These are phyloP conservation scores for Endothia cerciana DNA, from an alignment of 2,329 filamentous ascomycete genomes.

Conservation along the genomic window DNA sequence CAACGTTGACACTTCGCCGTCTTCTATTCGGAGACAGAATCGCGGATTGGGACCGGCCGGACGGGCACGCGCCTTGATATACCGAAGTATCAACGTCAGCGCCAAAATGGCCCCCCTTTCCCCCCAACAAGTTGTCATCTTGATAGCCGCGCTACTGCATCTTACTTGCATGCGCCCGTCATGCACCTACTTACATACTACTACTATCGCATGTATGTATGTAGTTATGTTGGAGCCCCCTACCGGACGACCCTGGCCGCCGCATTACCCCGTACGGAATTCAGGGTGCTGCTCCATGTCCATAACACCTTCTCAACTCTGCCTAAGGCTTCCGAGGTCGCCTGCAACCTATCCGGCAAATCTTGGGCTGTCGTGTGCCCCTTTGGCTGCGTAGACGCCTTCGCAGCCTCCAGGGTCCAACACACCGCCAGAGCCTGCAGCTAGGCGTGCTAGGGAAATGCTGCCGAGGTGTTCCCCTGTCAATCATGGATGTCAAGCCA, in stretches of 20 bases:
- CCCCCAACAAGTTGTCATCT: background rate
- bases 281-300: background rate
- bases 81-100: too few relatives aligned
- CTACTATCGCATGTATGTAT: background rate
- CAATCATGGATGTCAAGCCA: background rate
- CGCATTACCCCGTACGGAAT: background rate
- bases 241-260: background rate
- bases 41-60: too few relatives aligned
- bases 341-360: background rate
- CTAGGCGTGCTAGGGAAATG: too few relatives aligned
- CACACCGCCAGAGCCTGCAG: slow-evolving; percentile 6
- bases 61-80: too few relatives aligned
- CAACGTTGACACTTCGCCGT: too few relatives aligned
- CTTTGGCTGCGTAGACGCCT: background rate
- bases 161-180: background rate
- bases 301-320: slow-evolving; percentile 26
- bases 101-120: too few relatives aligned
- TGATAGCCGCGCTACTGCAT: slow-evolving; percentile 6
- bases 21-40: too few relatives aligned
- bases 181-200: background rate
- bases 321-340: slow-evolving; percentile 25
- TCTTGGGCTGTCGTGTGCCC: background rate
- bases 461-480: background rate
- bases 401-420: background rate
- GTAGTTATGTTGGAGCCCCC: background rate